Evolutionary conservation across 306 rosid genomes (phyloP), one percentile per base, ranked within the genome.

Genomic region (Morella rubra): DNA sequence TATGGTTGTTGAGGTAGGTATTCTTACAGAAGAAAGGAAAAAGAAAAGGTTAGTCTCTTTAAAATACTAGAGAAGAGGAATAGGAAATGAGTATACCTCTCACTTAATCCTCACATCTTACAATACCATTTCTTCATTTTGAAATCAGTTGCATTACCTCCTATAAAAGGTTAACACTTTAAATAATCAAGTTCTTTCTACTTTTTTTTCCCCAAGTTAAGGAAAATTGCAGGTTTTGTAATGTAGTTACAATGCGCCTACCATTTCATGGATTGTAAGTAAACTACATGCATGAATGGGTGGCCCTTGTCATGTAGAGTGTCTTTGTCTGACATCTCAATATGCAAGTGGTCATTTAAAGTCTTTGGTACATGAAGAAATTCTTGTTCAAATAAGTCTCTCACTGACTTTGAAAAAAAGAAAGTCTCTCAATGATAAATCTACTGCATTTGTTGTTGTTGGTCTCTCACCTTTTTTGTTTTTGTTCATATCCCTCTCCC

Each of bases 301-400:
- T 71, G 46, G 27, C 69, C 73, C 18, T 44, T 6, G 37, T 66
- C 47, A 40, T 65, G 49, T 40, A 16, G 24, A 65, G 70, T 65
- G 44, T 12, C n/a, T 60, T 5, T 12, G 37, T 40, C 8, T 6
- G 70, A 18, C 9, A 41, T 65, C 70, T 65, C 46, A 65, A 65
- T 40, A 10, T 10, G 6, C 37, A 37, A 64, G 14, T 3, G n/a
- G 19, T 11, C 10, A 1, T 37, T 40, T 5, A 11, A 58, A 20
- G 18, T 32, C 44, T 37, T 40, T 19, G 46, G 12, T 41, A 14
- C 11, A 56, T 56, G 37, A 56, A 3, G 20, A 61, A 13, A 32
- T 32, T 32, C 62, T 56, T 56, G 40, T 56, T 56, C 62, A 56
- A 56, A 56, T n/a, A 22, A n/a, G 50, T 11, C 50, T 1, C 9